These are phyloP conservation scores for Ustilago loliicola DNA, from an alignment of 1,284 basidiomycete genomes.

Conservation along the genomic window DNA sequence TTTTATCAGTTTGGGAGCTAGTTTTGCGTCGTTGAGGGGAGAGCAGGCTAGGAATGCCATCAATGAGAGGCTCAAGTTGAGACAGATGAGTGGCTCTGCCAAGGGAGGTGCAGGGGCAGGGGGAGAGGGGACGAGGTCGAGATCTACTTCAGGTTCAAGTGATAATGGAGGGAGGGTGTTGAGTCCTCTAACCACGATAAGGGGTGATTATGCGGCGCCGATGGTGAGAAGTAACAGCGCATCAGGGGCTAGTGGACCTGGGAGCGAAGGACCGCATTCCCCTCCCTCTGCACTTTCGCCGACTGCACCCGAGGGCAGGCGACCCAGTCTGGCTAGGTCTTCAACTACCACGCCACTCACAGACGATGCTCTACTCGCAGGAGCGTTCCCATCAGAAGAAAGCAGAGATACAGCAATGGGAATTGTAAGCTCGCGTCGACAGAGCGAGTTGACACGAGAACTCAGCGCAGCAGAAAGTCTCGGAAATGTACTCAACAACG, in stretches of 20 bases:
- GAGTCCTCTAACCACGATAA: slow-evolving; percentile 26
- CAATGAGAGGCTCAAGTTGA: slow-evolving; percentile 42
- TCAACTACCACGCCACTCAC: slow-evolving; percentile 28
- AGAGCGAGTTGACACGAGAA: slow-evolving; percentile 37
- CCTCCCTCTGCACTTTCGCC: slow-evolving; percentile 18
- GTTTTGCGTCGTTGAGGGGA: slow-evolving; percentile 35
- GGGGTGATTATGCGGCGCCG: slow-evolving; percentile 9
- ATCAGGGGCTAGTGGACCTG: slow-evolving; percentile 21
- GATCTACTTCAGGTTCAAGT: slow-evolving; percentile 25
- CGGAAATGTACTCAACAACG: slow-evolving; percentile 34
- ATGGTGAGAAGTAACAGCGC: slow-evolving; percentile 42
- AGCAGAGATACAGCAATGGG: slow-evolving; percentile 47
- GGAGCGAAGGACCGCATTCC: slow-evolving; percentile 22
- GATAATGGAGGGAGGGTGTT: slow-evolving; percentile 15
- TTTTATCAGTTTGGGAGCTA: slow-evolving; percentile 37
- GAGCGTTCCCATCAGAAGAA: slow-evolving; percentile 35
- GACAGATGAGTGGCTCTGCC: slow-evolving; percentile 20
- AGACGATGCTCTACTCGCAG: slow-evolving; percentile 30
- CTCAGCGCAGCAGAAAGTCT: slow-evolving; percentile 45
- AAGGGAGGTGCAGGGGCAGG: slow-evolving; percentile 3
- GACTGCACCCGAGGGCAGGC: slow-evolving; percentile 4
- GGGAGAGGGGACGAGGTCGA: slow-evolving; percentile 19
- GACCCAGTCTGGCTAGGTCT: slow-evolving; percentile 32
- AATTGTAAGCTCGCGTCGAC: slow-evolving; percentile 32
- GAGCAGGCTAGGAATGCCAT: slow-evolving; percentile 47